phyloP scores from a whole-genome alignment of 1,284 basidiomycete genomes.

The Ganoderma multipileum region DNA sequence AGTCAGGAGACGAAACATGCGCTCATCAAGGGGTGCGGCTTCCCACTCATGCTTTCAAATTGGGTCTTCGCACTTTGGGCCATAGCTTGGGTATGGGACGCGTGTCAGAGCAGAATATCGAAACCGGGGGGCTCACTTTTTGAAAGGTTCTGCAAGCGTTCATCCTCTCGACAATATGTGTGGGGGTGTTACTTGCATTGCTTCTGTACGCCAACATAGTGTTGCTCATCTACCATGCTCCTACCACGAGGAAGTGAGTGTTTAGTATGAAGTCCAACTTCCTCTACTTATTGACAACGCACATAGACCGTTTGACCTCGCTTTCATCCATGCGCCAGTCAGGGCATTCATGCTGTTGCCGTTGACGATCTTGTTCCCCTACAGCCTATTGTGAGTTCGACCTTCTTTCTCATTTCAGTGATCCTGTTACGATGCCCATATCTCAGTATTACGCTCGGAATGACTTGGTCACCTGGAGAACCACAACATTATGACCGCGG shows the following conservation, averaged over 20 bases:
- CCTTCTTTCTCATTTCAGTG: background rate
- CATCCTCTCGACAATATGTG: conserved; percentile 63
- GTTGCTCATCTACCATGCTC: conserved; percentile 69
- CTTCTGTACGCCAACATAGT: conserved; percentile 73
- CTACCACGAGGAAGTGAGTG: conserved; percentile 44
- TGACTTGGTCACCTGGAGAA: conserved; percentile 50
- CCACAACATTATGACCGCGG: conserved; percentile 55
- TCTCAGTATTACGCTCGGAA: conserved; percentile 62
- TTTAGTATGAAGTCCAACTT: background rate
- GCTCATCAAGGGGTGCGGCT: conserved; percentile 78
- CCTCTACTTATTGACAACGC: conserved; percentile 25
- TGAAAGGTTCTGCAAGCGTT: conserved; percentile 68
- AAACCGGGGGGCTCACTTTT: background rate
- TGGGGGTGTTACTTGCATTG: conserved; percentile 64
- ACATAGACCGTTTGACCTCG: conserved; percentile 65
- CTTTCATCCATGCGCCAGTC: conserved; percentile 77
- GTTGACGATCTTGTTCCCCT: conserved; percentile 52
- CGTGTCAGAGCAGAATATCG: background rate
- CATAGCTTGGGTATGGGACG: conserved; percentile 70
- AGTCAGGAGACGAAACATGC: conserved; percentile 82
- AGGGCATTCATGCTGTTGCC: conserved; percentile 73
- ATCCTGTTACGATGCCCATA: background rate
- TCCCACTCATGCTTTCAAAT: conserved; percentile 81
- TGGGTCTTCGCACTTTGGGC: conserved; percentile 87
- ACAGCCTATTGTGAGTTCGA: conserved; percentile 57